Base-by-base conservation (phyloP, 768 basidiomycete species). In the Glaciozyma martinii region DNA sequence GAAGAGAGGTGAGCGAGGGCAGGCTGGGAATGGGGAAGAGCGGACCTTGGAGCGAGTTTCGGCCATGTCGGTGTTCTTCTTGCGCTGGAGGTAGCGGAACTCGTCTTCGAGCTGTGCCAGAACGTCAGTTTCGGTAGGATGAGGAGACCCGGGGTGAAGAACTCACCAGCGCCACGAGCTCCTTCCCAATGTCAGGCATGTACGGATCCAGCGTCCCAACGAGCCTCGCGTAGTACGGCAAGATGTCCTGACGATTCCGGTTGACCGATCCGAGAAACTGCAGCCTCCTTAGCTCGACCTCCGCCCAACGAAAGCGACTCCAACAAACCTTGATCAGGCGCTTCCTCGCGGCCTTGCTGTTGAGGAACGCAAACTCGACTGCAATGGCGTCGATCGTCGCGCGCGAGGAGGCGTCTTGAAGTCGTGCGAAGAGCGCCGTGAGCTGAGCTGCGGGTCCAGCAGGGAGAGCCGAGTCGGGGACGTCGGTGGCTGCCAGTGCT, bases 321-420 rank as follows among this genome's bases (percentile, higher is more conserved):
- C 19, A 19, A 43, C 66, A 33, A 67, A 92, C 93, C 82, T 86
- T 92, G 70, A 90, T 81, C 47, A 97, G 81, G 62, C 95, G 79
- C 76, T 94, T 98, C 71, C 95, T 81, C 18, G 93, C 90, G 27
- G 94, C 91, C 76, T 98, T 98, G 50, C 91, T 93, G 74, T 98
- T 99, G 63, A 99, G 80, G 73, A 93, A 90, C 0, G 91, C 90
- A 76, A 99, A 99, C 67, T 99, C 94, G 46, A 97, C 84, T 0
- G 92, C 92, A 33, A 87, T 86, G 77, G 94, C 90, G 75, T 99
- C 95, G 63, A 98, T 88, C 65, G 90, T 76, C 3, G 83, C 82
- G 21, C 89, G 84, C 73, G 91, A 97, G 18, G 89, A 93, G n/a
- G 89, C 88, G 75, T 99, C 94, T 0, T 94, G 89, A 16, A 99